phyloP scores from a whole-genome alignment of 176 grass and related monocot genomes.

The Triticum turgidum region DNA sequence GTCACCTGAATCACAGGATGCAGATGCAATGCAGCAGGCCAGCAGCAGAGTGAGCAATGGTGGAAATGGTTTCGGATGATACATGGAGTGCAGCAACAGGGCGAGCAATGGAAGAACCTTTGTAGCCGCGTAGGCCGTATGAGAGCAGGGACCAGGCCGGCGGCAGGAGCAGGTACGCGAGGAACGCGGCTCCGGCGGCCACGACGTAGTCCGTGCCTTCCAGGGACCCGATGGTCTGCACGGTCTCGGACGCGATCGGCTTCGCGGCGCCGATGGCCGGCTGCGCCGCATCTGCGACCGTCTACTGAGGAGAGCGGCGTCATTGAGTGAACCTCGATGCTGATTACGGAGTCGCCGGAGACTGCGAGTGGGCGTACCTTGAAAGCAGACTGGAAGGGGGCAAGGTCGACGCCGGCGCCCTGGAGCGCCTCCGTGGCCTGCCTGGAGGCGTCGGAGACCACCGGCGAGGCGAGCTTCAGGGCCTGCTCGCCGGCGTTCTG shows the following conservation, averaged over 20 bases:
- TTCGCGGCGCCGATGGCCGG: conserved; percentile 80
- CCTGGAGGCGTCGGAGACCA: conserved; percentile 65
- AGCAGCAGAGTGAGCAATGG: background rate
- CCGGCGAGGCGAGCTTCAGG: conserved; percentile 70
- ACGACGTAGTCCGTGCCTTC: conserved; percentile 45
- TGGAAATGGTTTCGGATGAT: no score
- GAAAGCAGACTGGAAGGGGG: conserved; percentile 57
- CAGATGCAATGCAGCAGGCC: background rate
- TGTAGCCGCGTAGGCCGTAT: conserved; percentile 72
- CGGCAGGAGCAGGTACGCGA: conserved; percentile 81
- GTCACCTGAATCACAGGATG: conserved; percentile 38
- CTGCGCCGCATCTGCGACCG: conserved; percentile 58
- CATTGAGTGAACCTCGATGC: background rate
- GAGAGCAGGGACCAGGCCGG: conserved; percentile 75
- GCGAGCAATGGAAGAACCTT: conserved; percentile 40
- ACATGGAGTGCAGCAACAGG: no score
- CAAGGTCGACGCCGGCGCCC: conserved; percentile 74
- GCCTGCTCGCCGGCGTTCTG: conserved; percentile 67
- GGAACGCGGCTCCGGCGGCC: conserved; percentile 59
- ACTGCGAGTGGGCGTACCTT: conserved; percentile 41
- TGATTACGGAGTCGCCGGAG: background rate
- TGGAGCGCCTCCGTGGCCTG: conserved; percentile 72
- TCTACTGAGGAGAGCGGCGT: conserved; percentile 53
- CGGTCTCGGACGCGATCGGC: conserved; percentile 67
- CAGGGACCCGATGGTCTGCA: conserved; percentile 66